Evolutionary conservation across 2,329 filamentous ascomycete genomes (phyloP).

Genomic region (Colletotrichum euphorbiae): DNA sequence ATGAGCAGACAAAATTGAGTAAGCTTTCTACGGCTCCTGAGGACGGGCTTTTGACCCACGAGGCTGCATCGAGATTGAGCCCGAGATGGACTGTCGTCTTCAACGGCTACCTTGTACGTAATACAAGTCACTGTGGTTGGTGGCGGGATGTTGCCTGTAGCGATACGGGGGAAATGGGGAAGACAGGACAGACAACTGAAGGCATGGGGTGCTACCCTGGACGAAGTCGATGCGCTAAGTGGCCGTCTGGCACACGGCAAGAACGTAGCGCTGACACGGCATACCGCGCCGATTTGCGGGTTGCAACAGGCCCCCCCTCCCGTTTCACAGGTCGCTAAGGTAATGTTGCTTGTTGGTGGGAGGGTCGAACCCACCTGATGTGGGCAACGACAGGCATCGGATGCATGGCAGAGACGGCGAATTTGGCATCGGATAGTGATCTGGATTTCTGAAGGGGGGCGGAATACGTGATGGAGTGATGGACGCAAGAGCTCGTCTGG

Average conservation of each 20-base stretch:
- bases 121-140: constrained; percentile 11
- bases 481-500: not conserved
- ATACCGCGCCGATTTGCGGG: constrained; percentile 4
- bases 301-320: constrained; percentile 2
- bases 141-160: constrained; percentile 31
- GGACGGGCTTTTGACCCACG: not conserved
- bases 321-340: not conserved
- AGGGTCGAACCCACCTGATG: constrained; percentile 11
- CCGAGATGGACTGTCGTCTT: constrained; percentile 1
- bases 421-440: not conserved
- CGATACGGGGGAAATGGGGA: constrained; percentile 6
- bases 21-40: not conserved
- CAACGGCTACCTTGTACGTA: constrained; percentile 33
- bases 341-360: not conserved
- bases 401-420: not conserved
- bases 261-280: not conserved
- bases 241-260: no score
- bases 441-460: not conserved
- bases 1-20: not conserved
- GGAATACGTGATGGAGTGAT: not conserved
- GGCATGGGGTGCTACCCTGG: constrained; percentile 3
- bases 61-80: not conserved
- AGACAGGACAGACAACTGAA: constrained; percentile 4
- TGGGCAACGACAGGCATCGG: constrained; percentile 12
- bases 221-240: not conserved